Evolutionary conservation across 208 protist species (phyloP), one percentile per base, ranked within the genome.

Genomic region (Acanthamoeba healyi): DNA sequence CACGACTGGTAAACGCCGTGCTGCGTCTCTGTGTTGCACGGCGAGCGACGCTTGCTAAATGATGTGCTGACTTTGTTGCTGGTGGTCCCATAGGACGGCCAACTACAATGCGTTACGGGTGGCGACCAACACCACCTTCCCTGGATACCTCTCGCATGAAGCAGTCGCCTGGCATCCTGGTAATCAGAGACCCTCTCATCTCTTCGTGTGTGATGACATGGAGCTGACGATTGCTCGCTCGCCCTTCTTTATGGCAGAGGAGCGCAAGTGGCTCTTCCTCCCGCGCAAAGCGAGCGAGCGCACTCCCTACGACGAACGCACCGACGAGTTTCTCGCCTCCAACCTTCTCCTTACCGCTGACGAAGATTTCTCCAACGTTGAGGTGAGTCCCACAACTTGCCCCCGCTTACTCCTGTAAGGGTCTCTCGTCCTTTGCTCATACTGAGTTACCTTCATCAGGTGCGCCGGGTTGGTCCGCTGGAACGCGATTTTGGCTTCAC

Each of bases 91-190:
- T 14, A 77, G 67, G 74, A 84, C 54, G 26, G 34, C 70, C 38
- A 70, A 95, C 24, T 97, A 95, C 70, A 49, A 74, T 0, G 94
- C 92, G n/a, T 2, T 97, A 22, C 82, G 94, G 15, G 49, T 58
- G 32, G 79, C 67, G 22, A 95, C 94, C 58, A 94, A 95, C 44
- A 96, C 88, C 29, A 40, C 90, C 17, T 95, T 67, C 32, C 94
- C 95, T 0, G 96, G 96, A 19, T 97, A 97, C 70, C 44, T 96
- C 5, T 87, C 94, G 24, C 94, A 97, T 49, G 96, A 97, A 65
- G 91, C 93, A 1, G 94, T 61, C 29, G 67, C 40, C 24, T 97
- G 95, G 94, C 67, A 91, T 26, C 34, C 17, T 5, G 54, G 26
- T 36, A 38, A n/a, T n/a, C n/a, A n/a, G n/a, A n/a, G n/a, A n/a